A percentile compares a stretch with the other conserved stretches of the same genome.
Evolutionary conservation across 306 rosid genomes (phyloP).

Genomic region (Phaseolus lunatus): DNA sequence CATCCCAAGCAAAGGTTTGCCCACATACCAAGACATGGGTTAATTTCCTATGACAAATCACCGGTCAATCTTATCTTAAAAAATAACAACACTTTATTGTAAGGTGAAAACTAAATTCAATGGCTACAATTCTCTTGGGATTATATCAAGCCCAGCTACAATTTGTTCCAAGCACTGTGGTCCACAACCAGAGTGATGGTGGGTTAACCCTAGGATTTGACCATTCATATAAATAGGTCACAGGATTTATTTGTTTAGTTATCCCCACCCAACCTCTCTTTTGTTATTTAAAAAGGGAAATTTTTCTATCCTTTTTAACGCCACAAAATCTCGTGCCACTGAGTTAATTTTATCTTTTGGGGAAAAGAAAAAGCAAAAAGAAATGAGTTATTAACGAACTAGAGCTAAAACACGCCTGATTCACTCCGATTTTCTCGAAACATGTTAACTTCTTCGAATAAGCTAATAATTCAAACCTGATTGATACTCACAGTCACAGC

Average conservation of each 20-base stretch:
- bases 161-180: not conserved
- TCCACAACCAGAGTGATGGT: constrained; percentile 6
- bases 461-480: not conserved
- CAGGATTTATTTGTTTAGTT: not conserved
- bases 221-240: not conserved
- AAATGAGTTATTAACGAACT: constrained; percentile 5
- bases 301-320: not conserved
- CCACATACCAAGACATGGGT: not conserved
- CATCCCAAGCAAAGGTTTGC: constrained; percentile 27
- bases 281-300: not conserved
- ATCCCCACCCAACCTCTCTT: not conserved
- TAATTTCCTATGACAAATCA: constrained; percentile 4
- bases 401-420: constrained; percentile 21
- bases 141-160: constrained; percentile 28
- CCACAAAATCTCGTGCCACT: not conserved
- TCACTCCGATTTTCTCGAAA: not conserved
- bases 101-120: constrained; percentile 22
- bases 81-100: not conserved
- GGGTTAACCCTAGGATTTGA: not conserved
- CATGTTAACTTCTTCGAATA: not conserved
- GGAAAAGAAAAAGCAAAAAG: not conserved
- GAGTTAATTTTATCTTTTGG: constrained; percentile 1
- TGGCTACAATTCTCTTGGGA: constrained; percentile 5
- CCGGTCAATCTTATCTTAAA: constrained; percentile 27
- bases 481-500: constrained; percentile 1